Base-by-base conservation (phyloP, 768 basidiomycete species). In the Pisolithus tinctorius region DNA sequence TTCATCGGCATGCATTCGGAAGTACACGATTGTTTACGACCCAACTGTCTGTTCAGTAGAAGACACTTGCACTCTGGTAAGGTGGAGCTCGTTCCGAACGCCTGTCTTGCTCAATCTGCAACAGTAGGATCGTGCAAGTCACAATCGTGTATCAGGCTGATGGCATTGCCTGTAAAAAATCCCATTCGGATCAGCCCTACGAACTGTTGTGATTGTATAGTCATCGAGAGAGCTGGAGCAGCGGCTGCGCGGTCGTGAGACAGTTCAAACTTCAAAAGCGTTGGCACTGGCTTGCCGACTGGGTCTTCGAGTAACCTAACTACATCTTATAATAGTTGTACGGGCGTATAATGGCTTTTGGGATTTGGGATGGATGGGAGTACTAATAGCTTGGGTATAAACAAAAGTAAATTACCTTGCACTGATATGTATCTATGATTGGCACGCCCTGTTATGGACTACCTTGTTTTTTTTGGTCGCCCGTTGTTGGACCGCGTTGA, bases 1-100 rank as follows among this genome's bases (percentile, higher is more conserved):
- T 88, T 89, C 65, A 70, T 80, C 52, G 77, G 80, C 48, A 84
- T 89, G 80, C 78, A 83, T 41, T 86, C 86, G 17, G 77, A 74
- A 50, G 66, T 76, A 45, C 79, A 85, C 59, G 87, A 89, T 61
- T 89, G 87, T 58, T 64, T 80, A 43, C 71, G 72, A 54, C 62
- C 71, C 4, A 78, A 83, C 57, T 89, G 87, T 66, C 65, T 87
- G 56, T 89, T 89, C 66, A 88, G 87, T 63, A 64, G 70, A 60
- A 72, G 83, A 53, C 86, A 89, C 56, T 59, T 65, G 16, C 84
- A 85, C 62, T 34, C 70, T 67, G 46, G 64, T 73, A 48, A 80
- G 84, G 83, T 57, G 61, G 69, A 37, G 27, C 29, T 34, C 11
- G 43, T 26, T 41, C 30, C 30, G 7, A 34, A 41, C 47, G 47